Percentiles rank a stretch among this genome's conserved stretches.
These are phyloP conservation scores for Colletotrichum neosansevieriae DNA, from an alignment of 2,329 filamentous ascomycete genomes.

Conservation along the genomic window DNA sequence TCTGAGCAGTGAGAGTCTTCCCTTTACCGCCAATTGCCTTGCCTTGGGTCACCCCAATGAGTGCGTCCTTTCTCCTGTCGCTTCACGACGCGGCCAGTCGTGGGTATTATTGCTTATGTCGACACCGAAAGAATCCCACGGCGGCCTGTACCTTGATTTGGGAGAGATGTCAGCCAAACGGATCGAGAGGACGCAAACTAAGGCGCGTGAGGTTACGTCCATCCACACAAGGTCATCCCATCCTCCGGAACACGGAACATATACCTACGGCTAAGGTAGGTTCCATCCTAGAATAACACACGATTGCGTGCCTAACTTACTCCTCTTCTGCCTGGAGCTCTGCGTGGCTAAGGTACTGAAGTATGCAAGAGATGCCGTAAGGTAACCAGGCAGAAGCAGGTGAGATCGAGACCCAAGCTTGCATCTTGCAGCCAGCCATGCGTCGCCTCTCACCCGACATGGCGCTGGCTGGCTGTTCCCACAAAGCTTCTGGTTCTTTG, in stretches of 20 bases:
- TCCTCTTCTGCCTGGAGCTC: no score
- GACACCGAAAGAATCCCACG: constrained; percentile 13
- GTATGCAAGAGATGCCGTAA: background rate
- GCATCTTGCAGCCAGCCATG: background rate
- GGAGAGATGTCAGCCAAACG: constrained; percentile 19
- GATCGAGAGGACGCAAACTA: constrained; percentile 23
- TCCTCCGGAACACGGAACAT: constrained; percentile 28
- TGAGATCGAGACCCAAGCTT: constrained; percentile 16
- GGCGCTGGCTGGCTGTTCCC: background rate
- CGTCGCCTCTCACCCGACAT: constrained; percentile 11
- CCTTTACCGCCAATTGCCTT: constrained; percentile 16
- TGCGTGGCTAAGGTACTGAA: background rate
- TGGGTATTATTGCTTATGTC: constrained; percentile 23
- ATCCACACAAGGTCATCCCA: constrained; percentile 23
- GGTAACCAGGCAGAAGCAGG: constrained; percentile 1
- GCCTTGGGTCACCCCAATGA: constrained; percentile 13
- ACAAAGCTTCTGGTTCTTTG: constrained; percentile 5
- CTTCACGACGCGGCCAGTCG: background rate
- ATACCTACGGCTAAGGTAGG: background rate
- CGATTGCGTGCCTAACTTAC: no score
- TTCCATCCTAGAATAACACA: background rate
- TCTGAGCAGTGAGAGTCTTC: background rate
- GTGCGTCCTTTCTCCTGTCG: background rate
- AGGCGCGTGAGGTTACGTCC: constrained; percentile 6
- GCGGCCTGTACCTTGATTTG: constrained; percentile 19